Conservation (phyloP, 1,284 basidiomycete species). For the Taiwanofungus camphoratus region DNA sequence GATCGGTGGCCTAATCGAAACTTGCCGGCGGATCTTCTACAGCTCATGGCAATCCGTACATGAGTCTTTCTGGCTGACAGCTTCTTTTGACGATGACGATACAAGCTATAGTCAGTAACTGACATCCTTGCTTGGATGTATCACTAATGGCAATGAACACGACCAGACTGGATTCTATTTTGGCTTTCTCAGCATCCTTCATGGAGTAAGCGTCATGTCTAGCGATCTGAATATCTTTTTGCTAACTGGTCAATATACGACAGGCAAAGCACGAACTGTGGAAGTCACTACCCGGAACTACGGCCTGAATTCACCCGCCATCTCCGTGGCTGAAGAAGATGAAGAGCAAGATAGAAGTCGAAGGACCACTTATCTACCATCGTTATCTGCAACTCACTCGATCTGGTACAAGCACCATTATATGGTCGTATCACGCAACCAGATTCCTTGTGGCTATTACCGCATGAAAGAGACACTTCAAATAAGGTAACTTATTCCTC, state of each 20-base stretch:
- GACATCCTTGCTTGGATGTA: conserved; percentile 20
- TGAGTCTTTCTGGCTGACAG: conserved; percentile 57
- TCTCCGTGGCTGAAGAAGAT: conserved; percentile 13
- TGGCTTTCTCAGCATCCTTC: conserved; percentile 31
- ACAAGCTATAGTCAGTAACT: conserved; percentile 44
- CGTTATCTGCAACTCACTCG: conserved; percentile 22
- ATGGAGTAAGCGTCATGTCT: conserved; percentile 21
- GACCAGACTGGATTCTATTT: conserved; percentile 24
- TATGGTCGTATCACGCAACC: conserved; percentile 22
- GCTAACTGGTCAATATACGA: background rate
- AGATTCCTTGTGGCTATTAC: conserved; percentile 20
- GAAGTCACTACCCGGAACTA: conserved; percentile 26
- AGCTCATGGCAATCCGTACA: conserved; percentile 39
- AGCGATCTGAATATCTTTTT: background rate
- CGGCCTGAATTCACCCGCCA: conserved; percentile 15
- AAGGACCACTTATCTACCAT: conserved; percentile 26
- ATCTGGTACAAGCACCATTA: conserved; percentile 30
- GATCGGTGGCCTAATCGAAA: conserved; percentile 57
- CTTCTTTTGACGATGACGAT: conserved; percentile 55
- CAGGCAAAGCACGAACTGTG: conserved; percentile 27
- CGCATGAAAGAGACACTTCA: conserved; percentile 22
- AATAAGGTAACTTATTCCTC: conserved; percentile 22
- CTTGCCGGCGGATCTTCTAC: conserved; percentile 40
- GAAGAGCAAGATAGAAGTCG: conserved; percentile 20
- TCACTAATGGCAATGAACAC: background rate